Evolutionary conservation across 805 yeast genomes (phyloP), one percentile per base, ranked within the genome.

Genomic region (Myxozyma neotropica): DNA sequence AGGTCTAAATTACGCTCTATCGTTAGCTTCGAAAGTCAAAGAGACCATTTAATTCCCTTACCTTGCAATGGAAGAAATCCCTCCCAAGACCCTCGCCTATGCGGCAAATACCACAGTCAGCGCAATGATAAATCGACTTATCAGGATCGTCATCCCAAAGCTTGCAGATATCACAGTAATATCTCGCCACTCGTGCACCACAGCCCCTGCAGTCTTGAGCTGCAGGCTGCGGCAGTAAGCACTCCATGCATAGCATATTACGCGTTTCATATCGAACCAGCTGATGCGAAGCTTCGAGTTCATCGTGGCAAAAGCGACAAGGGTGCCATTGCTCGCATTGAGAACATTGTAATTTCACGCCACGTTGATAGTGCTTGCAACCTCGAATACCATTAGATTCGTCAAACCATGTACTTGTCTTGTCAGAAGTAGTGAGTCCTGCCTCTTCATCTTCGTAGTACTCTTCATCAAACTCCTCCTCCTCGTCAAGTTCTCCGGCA

Each of bases 61-160:
- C 60, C 57, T 87, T 83, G 74, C 98, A 92, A 71, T 92, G 98
- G 76, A 89, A 90, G 68, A 87, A 91, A 73, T 92, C 97, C 65
- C 87, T 86, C 17, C 89, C 94, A 23, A 90, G 74, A 0, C 97
- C 97, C 26, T 87, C 77, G 1, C 98, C 98, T 8, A 93, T 77
- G 13, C 97, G 81, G 72, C 98, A 92, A 55, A 93, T 90, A 0
- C 96, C 96, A 76, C 98, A 92, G 67, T 86, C 88, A 67, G 85
- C 89, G 72, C 98, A 92, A 71, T 92, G 98, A 70, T 91, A 92
- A 24, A 92, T 91, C 63, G 87, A 87, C 69, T 89, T 90, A 44
- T 79, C 75, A 7, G 83, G 77, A 50, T 82, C 84, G 70, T 89
- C 94, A 71, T 91, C 97, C 77, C 87, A 93, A 26, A 92, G 78